Evolutionary conservation across 73 alveolate genomes (phyloP).

Genomic region (Tetrahymena malaccensis): DNA sequence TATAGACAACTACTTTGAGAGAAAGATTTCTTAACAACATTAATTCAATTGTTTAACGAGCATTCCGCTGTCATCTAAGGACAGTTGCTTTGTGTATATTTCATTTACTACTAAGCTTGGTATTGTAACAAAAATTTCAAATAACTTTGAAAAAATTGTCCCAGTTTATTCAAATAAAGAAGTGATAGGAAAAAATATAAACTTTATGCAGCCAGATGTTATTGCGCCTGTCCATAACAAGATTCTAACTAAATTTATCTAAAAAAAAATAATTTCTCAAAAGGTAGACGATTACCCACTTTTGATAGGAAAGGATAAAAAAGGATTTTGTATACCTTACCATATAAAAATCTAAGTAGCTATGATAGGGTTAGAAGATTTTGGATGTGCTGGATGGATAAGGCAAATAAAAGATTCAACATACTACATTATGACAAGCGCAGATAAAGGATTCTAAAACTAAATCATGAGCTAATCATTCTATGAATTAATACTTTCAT

Average conservation of each 20-base stretch:
- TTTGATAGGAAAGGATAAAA: not conserved
- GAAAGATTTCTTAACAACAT: not conserved
- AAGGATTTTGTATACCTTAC: not conserved
- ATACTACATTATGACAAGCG: not conserved
- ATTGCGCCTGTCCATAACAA: not conserved
- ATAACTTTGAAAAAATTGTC: not conserved
- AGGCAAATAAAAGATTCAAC: not conserved
- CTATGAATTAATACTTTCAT: not conserved
- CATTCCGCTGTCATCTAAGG: not conserved
- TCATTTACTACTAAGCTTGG: not conserved
- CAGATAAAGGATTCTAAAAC: not conserved
- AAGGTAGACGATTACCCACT: not conserved
- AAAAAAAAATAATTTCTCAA: not conserved
- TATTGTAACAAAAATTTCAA: not conserved
- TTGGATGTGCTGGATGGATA: not conserved
- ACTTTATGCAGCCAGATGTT: not conserved
- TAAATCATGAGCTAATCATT: not conserved
- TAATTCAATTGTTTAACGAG: not conserved
- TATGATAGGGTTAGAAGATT: not conserved
- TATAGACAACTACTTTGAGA: not conserved
- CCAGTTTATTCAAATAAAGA: not conserved
- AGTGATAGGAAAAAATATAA: not conserved
- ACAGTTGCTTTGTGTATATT: not conserved
- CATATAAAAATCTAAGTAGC: not conserved
- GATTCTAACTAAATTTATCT: not conserved